Evolutionary conservation across 169 alveolate genomes (phyloP), one percentile per base, ranked within the genome.

Genomic region (Perkinsus marinus): DNA sequence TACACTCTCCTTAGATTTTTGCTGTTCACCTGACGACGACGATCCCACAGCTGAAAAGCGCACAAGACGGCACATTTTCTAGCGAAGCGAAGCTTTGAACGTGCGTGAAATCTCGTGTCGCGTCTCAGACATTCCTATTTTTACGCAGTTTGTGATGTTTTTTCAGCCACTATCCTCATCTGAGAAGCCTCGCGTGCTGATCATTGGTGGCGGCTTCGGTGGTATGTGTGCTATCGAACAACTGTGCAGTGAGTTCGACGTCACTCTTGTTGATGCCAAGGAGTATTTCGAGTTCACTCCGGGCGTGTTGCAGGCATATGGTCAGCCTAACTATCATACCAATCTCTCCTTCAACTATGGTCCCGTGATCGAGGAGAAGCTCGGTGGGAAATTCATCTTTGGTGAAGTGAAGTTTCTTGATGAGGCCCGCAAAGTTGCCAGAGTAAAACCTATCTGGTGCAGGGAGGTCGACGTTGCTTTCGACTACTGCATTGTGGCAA

Each of bases 401-500:
- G 94, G 94, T 26, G 94, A 93, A 90, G 94, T 91, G 30, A 91
- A 90, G 90, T 91, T 68, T 68, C 46, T 68, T 43, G 34, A 22
- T 30, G 57, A 39, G 37, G 19, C 38, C 17, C 41, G 39, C 38
- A 16, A 47, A 38, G n/a, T 68, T 30, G 47, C 91, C 16, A 36
- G 19, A 38, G 38, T 37, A 41, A 57, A 90, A 41, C 39, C 39
- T 39, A 19, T 39, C 17, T 37, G 68, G 41, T 16, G 26, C 26
- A 41, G 7, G 79, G 39, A 89, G 46, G 93, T 91, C 7, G 94
- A 89, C 90, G 68, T 93, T 39, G 90, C 91, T 57, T 93, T 91
- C 69, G 94, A 93, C 93, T 93, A 91, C 92, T 93, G 94, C 91
- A 90, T 93, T 91, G 92, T 93, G 89, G 91, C 93, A 38, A 57